phyloP scores from a whole-genome alignment of 371 early-diverging fungal species.

The Catenaria anguillulae region DNA sequence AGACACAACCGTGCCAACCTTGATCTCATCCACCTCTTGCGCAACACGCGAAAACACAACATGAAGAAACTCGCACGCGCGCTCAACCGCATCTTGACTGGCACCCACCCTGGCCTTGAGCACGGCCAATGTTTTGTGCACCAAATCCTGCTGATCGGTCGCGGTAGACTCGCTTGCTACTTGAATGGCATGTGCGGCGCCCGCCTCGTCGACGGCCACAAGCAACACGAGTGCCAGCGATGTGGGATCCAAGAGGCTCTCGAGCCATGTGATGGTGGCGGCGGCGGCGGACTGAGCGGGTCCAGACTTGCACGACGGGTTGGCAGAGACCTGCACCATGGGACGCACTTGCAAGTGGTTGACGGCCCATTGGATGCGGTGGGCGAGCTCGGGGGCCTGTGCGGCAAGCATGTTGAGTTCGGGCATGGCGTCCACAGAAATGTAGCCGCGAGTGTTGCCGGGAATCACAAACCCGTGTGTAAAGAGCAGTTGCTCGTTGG shows the following conservation, averaged over 20 bases:
- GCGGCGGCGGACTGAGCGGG: not conserved
- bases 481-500: slow-evolving; percentile 47
- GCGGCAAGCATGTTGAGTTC: not conserved
- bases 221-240: not conserved
- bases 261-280: too few species aligned
- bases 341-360: not conserved
- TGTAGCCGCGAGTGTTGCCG: slow-evolving; percentile 17
- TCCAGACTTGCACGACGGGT: not conserved
- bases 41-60: too few species aligned
- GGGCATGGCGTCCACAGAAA: not conserved
- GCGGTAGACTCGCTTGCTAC: too few species aligned
- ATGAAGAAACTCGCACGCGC: too few species aligned
- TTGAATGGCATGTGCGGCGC: not conserved
- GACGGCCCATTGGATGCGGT: not conserved
- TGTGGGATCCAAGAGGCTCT: not conserved
- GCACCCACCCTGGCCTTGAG: too few species aligned
- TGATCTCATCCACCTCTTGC: too few species aligned
- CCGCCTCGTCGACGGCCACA: not conserved
- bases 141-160: too few species aligned
- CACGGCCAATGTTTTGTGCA: too few species aligned
- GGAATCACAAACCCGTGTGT: slow-evolving; percentile 34
- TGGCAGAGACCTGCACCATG: not conserved
- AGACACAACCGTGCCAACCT: too few species aligned
- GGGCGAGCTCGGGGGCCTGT: not conserved
- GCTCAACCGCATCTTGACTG: too few species aligned